Evolutionary conservation across 164 flowering plant genomes (phyloP).

Genomic region (Dillenia turbinata): DNA sequence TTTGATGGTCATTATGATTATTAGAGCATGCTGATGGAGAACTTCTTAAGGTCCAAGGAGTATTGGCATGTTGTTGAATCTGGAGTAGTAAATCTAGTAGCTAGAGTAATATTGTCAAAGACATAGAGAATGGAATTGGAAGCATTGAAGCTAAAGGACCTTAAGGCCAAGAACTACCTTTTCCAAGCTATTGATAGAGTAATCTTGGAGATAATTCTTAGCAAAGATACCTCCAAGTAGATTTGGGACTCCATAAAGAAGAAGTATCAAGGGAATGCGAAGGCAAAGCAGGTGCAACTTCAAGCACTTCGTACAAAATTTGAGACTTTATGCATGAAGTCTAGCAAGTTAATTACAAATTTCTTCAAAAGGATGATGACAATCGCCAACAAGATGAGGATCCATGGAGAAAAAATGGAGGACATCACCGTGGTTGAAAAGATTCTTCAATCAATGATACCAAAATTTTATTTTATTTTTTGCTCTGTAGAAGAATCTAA

Average conservation of each 20-base stretch:
- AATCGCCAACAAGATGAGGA: constrained; percentile 9
- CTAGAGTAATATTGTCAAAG: neutral
- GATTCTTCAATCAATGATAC: constrained; percentile 7
- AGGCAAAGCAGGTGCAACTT: neutral
- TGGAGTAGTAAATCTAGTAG: neutral
- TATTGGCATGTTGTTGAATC: too few relatives aligned
- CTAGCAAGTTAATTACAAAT: constrained; percentile 5
- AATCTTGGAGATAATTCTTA: constrained; percentile 11
- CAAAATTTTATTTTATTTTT: constrained; percentile 6
- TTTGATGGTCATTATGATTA: constrained; percentile 9
- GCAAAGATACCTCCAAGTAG: constrained; percentile 9
- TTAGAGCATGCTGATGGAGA: neutral
- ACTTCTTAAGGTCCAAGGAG: neutral
- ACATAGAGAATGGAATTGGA: neutral
- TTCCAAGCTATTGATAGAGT: constrained; percentile 7
- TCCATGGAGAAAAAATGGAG: neutral
- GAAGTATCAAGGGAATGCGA: neutral
- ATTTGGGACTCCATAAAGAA: constrained; percentile 7
- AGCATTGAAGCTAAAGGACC: constrained; percentile 4
- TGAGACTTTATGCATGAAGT: constrained; percentile 14
- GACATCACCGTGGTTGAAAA: constrained; percentile 4
- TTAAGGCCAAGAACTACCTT: constrained; percentile 12
- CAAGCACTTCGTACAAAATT: constrained; percentile 5
- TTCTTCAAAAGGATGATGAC: constrained; percentile 9
- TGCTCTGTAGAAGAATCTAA: too few relatives aligned